Evolutionary conservation across 345 rosid genomes (phyloP), one percentile per base, ranked within the genome.

Genomic region (Gossypium ekmanianum): DNA sequence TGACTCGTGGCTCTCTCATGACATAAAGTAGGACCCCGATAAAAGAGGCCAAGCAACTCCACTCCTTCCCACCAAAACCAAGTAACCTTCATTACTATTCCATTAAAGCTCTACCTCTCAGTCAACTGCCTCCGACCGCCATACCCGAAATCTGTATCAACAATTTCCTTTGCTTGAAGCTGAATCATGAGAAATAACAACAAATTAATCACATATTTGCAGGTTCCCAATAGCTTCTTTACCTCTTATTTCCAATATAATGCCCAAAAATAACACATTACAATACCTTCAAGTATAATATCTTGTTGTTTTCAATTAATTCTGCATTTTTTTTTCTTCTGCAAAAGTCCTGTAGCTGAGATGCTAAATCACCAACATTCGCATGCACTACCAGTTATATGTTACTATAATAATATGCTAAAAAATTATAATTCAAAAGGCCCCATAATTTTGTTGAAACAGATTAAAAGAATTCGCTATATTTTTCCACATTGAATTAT

Each of bases 231-330:
- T 39, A 63, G 59, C 65, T 74, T 67, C 69, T 20, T 24, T 14
- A 51, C 47, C 5, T 47, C 43, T 11, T 17, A 13, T 17, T 48
- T 71, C 74, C 12, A 22, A 63, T 11, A 3, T 16, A 72, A 56
- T 2, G 14, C 26, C 26, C 16, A 63, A 47, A 24, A 47, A 24
- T n/a, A 43, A 67, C 55, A 61, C 34, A 59, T 4, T 39, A 13
- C 10, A 57, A 14, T 78, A 88, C 92, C 94, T 83, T 86, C 7
- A 76, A 76, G 14, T 82, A 80, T 47, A 92, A 80, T 26, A 74
- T 77, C 68, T 72, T 84, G 83, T 88, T 92, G 66, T 72, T 68
- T 91, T 34, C 91, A 81, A 91, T 94, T 86, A 91, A 80, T 45
- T 90, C 92, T 0, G 77, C 80, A 84, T n/a, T 88, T 91, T 83